phyloP scores from a whole-genome alignment of 2,329 filamentous ascomycete species.

The Raffaelea ambrosiae region DNA sequence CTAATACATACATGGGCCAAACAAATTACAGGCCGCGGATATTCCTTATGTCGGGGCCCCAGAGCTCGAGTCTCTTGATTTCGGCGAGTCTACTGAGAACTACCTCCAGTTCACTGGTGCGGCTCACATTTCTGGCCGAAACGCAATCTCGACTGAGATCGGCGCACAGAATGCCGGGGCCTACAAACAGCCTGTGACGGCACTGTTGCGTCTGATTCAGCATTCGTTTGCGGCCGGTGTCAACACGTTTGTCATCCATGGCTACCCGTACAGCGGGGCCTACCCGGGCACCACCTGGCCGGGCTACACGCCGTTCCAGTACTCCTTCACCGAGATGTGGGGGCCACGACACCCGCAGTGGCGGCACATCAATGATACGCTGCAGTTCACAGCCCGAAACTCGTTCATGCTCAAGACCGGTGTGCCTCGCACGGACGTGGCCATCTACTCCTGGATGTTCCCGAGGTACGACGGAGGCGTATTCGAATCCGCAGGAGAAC shows the following conservation, averaged over 20 bases:
- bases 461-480: conserved; percentile 4
- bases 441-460: conserved; percentile 9
- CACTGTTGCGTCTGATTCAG: conserved; percentile 8
- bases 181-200: conserved; percentile 16
- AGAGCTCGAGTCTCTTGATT: conserved; percentile 18
- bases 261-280: conserved; percentile 10
- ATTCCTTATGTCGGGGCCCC: conserved; percentile 14
- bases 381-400: conserved; percentile 5
- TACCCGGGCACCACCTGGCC: conserved; percentile 11
- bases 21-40: conserved; percentile 2
- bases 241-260: conserved; percentile 12
- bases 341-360: conserved; percentile 11
- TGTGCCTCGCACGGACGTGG: conserved; percentile 8
- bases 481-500: conserved; percentile 2
- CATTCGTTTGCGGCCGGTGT: conserved; percentile 11
- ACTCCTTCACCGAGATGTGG: conserved; percentile 10
- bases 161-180: conserved; percentile 8
- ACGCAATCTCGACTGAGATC: conserved; percentile 17
- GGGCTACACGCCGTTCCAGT: conserved; percentile 11
- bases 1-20: no score
- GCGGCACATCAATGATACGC: conserved; percentile 9
- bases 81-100: conserved; percentile 14
- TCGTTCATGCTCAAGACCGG: conserved; percentile 6
- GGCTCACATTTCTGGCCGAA: conserved; percentile 13
- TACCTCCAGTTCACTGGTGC: conserved; percentile 17